phyloP scores from a whole-genome alignment of 1,284 basidiomycete genomes.

The Marasmius sp. region DNA sequence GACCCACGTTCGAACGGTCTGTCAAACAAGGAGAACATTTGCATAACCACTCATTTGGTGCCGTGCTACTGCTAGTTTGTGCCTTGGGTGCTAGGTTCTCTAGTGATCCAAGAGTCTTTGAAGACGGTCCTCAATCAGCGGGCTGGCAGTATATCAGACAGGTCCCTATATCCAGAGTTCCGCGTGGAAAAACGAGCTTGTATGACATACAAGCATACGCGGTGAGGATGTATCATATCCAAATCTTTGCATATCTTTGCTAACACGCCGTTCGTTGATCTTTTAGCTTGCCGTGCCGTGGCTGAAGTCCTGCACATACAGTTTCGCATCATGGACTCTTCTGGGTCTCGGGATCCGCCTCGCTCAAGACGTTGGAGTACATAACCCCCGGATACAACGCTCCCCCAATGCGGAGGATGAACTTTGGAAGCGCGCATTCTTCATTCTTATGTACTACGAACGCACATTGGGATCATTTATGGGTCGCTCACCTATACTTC shows the following conservation, averaged over 20 bases:
- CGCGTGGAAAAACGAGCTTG: slow-evolving; percentile 48
- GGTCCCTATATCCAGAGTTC: slow-evolving; percentile 56
- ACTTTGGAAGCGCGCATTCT: slow-evolving; percentile 72
- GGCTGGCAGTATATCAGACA: slow-evolving; percentile 79
- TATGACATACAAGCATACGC: slow-evolving; percentile 69
- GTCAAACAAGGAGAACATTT: slow-evolving; percentile 59
- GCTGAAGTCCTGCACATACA: slow-evolving; percentile 31
- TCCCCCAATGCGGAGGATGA: slow-evolving; percentile 50
- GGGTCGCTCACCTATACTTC: slow-evolving; percentile 64
- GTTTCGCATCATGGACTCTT: slow-evolving; percentile 59
- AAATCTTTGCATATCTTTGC: not conserved
- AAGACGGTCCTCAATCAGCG: slow-evolving; percentile 57
- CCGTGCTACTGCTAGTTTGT: slow-evolving; percentile 72
- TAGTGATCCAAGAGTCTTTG: slow-evolving; percentile 65
- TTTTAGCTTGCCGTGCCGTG: slow-evolving; percentile 35
- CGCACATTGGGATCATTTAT: slow-evolving; percentile 53
- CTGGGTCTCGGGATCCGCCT: slow-evolving; percentile 58
- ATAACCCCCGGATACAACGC: slow-evolving; percentile 35
- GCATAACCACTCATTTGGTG: slow-evolving; percentile 62
- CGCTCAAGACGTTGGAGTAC: slow-evolving; percentile 55
- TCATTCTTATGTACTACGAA: slow-evolving; percentile 52
- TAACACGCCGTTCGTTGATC: not conserved
- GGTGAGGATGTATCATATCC: slow-evolving; percentile 30
- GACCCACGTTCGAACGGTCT: slow-evolving; percentile 68
- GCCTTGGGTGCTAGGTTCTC: slow-evolving; percentile 72